Evolutionary conservation across 1,284 basidiomycete species (phyloP), one percentile per base, ranked within the genome.

Genomic region (Porogramme epimiltina): DNA sequence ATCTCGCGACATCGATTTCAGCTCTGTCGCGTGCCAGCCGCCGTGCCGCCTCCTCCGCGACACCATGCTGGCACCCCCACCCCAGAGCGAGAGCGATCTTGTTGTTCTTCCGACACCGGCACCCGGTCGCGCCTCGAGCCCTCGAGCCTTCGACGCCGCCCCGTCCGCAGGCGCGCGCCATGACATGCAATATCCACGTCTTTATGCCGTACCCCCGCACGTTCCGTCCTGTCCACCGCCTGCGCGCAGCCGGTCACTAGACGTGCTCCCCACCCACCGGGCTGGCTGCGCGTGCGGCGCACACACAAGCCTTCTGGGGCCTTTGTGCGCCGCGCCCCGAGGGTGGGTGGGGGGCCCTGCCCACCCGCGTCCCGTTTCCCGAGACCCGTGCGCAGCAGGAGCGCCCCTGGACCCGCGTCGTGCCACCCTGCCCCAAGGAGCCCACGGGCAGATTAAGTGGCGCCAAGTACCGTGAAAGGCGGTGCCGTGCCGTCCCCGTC

Each of bases 1-100:
- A 18, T 18, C 34, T 37, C 13, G 34, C n/a, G 9, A 41, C 54
- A 59, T 59, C 57, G 51, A 55, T 54, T 18, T 44, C 33, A 24
- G 4, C 20, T 9, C 44, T 31, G 18, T 31, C 28, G 28, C 28
- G 28, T 31, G 28, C 28, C 28, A 13, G 8, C 28, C 28, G 8
- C 8, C 28, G 13, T 8, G 8, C 28, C 28, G 6, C 28, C 28
- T 8, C 28, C 28, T 8, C 28, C 28, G 28, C 28, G 28, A 6
- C 28, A 8, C 28, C 8, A 31, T 8, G 28, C 28, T 13, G 16
- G 9, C 9, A 37, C 16, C 9, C 34, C 34, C 34, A 5, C 34
- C n/a, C n/a, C 28, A 31, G 6, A 31, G n/a, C n/a, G n/a, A n/a
- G n/a, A n/a, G n/a, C n/a, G n/a, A 15, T 31, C 28, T 31, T 31